These are phyloP conservation scores for Dothiorella sarmentorum DNA, from an alignment of 2,329 filamentous ascomycete species.

Conservation along the genomic window DNA sequence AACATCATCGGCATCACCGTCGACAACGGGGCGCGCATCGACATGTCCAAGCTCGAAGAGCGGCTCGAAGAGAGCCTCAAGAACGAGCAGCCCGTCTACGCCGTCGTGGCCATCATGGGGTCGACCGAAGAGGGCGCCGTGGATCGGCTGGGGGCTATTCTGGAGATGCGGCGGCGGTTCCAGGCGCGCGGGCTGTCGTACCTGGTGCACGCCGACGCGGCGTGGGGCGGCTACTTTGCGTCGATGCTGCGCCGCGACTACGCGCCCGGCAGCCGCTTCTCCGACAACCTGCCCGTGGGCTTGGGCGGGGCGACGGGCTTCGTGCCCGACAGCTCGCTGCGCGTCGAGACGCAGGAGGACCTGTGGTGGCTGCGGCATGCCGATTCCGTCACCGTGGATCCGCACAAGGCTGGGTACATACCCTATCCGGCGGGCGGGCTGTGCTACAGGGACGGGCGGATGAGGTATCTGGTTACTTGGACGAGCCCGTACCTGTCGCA, in stretches of 20 bases:
- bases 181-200: slow-evolving; percentile 46
- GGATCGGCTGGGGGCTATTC: slow-evolving; percentile 39
- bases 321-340: slow-evolving; percentile 37
- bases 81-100: slow-evolving; percentile 37
- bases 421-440: slow-evolving; percentile 47
- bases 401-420: slow-evolving; percentile 48
- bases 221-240: slow-evolving; percentile 51
- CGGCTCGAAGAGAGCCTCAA: slow-evolving; percentile 32
- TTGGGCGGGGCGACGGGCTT: slow-evolving; percentile 29
- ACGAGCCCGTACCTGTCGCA: slow-evolving; percentile 41
- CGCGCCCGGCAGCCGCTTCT: slow-evolving; percentile 21
- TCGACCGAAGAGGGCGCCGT: slow-evolving; percentile 50
- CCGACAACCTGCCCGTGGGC: slow-evolving; percentile 27
- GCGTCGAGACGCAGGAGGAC: slow-evolving; percentile 38
- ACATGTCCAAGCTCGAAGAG: slow-evolving; percentile 33
- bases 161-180: slow-evolving; percentile 41
- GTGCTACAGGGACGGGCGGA: slow-evolving; percentile 45
- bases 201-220: slow-evolving; percentile 47
- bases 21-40: slow-evolving; percentile 40
- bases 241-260: slow-evolving; percentile 42
- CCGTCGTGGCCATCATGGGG: slow-evolving; percentile 47
- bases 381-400: slow-evolving; percentile 49
- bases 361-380: slow-evolving; percentile 40
- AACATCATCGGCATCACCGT: slow-evolving; percentile 43
- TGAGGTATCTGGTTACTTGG: slow-evolving; percentile 46